phyloP scores from a whole-genome alignment of 1,284 basidiomycete species.

The Malassezia cuniculi region DNA sequence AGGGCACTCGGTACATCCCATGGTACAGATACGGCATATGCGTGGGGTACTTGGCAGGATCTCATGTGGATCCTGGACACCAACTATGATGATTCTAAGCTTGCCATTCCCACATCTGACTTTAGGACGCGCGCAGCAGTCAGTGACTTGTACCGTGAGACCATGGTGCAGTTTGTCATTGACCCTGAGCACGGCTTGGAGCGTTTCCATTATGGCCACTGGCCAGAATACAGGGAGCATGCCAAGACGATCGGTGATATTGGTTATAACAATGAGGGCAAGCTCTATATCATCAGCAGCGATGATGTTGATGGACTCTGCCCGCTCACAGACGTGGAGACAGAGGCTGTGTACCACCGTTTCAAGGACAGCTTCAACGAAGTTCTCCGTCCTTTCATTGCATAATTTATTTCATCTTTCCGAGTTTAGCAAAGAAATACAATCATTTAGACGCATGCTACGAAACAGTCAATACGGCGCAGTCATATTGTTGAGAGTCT shows the following conservation, averaged over 20 bases:
- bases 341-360: constrained; percentile 5
- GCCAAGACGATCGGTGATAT: constrained; percentile 8
- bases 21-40: constrained; percentile 12
- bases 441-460: no score
- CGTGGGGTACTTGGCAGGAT: constrained; percentile 8
- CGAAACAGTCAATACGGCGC: no score
- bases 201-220: constrained; percentile 7
- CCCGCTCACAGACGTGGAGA: constrained; percentile 4
- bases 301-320: constrained; percentile 10
- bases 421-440: not conserved
- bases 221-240: constrained; percentile 2
- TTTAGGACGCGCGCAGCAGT: not conserved
- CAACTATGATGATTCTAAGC: not conserved
- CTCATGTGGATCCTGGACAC: constrained; percentile 1
- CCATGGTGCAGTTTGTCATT: constrained; percentile 9
- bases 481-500: no score
- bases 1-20: constrained; percentile 7
- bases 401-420: not conserved
- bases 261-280: constrained; percentile 7
- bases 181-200: constrained; percentile 11
- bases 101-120: constrained; percentile 3
- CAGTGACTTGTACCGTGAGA: constrained; percentile 5
- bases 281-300: constrained; percentile 1
- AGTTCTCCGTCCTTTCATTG: constrained; percentile 4
- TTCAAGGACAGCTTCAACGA: constrained; percentile 3